Evolutionary conservation across 2,329 filamentous ascomycete species (phyloP).

Genomic region (Fusarium metavorans): DNA sequence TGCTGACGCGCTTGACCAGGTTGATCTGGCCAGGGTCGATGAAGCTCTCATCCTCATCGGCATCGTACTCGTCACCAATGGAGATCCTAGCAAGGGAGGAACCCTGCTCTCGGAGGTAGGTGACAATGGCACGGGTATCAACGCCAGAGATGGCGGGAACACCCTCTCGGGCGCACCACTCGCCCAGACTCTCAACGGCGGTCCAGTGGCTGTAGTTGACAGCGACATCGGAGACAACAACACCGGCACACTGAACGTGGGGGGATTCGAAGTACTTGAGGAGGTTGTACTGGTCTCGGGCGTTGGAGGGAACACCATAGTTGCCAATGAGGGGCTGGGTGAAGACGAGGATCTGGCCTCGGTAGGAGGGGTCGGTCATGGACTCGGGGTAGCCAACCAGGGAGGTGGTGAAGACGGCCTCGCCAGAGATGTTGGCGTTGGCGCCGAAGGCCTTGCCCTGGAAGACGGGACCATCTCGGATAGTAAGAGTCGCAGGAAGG

Average conservation of each 20-base stretch:
- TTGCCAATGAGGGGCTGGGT: constrained; percentile 98
- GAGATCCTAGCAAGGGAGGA: constrained; percentile 95
- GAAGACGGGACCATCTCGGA: constrained; percentile 95
- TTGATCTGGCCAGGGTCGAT: constrained; percentile 97
- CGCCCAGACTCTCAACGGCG: constrained; percentile 89
- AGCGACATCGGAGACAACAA: constrained; percentile 95
- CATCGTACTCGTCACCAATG: constrained; percentile 97
- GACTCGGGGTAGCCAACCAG: constrained; percentile 98
- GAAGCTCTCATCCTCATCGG: constrained; percentile 96
- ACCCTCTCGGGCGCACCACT: constrained; percentile 97
- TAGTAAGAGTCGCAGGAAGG: constrained; percentile 85
- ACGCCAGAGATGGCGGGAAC: constrained; percentile 97
- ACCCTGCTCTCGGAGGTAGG: constrained; percentile 93
- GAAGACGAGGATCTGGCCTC: constrained; percentile 97
- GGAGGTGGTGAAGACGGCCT: constrained; percentile 98
- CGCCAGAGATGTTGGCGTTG: constrained; percentile 95
- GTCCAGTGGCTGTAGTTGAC: constrained; percentile 98
- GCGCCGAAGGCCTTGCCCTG: constrained; percentile 97
- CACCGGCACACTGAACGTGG: constrained; percentile 94
- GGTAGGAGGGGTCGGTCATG: constrained; percentile 88
- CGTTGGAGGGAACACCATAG: constrained; percentile 92
- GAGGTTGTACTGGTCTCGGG: constrained; percentile 88
- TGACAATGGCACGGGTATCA: constrained; percentile 96
- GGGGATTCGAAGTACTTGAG: constrained; percentile 99
- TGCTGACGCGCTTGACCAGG: constrained; percentile 94